These are phyloP conservation scores for Microdochium trichocladiopsis DNA, from an alignment of 2,329 filamentous ascomycete genomes.

Conservation along the genomic window DNA sequence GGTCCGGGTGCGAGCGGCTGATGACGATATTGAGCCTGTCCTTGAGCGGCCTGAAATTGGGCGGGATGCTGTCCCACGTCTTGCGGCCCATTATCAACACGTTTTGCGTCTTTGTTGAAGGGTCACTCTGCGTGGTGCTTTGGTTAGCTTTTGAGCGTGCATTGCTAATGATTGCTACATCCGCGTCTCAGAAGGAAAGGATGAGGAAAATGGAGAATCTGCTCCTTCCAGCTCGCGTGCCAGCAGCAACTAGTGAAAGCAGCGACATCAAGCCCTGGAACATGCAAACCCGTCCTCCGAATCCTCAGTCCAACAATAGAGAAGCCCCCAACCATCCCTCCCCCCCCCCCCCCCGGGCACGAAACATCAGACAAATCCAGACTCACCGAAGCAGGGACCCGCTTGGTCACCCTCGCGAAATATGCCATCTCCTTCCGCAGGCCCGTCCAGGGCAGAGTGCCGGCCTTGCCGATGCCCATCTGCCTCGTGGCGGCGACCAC, in stretches of 20 bases:
- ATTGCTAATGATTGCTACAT: no score
- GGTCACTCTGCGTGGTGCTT: not conserved
- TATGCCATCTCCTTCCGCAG: conserved; percentile 91
- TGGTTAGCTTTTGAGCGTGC: no score
- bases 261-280: no score
- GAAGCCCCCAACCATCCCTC: no score
- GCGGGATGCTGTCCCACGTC: conserved; percentile 88
- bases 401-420: conserved; percentile 84
- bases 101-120: conserved; percentile 32
- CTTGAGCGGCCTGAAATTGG: conserved; percentile 69
- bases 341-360: no score
- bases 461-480: conserved; percentile 80
- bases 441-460: conserved; percentile 80
- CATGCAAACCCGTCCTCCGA: no score
- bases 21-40: conserved; percentile 79
- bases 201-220: no score
- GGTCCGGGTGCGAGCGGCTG: conserved; percentile 39
- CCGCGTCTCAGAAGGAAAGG: no score
- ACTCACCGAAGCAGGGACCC: conserved; percentile 37
- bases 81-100: conserved; percentile 96
- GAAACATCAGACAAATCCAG: no score
- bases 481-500: conserved; percentile 87
- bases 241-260: no score
- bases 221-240: no score
- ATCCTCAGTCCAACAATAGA: no score